A percentile compares a stretch with the other conserved stretches of the same genome.
Conservation (phyloP, 2,329 filamentous ascomycete genomes). For the Botrytis deweyae region DNA sequence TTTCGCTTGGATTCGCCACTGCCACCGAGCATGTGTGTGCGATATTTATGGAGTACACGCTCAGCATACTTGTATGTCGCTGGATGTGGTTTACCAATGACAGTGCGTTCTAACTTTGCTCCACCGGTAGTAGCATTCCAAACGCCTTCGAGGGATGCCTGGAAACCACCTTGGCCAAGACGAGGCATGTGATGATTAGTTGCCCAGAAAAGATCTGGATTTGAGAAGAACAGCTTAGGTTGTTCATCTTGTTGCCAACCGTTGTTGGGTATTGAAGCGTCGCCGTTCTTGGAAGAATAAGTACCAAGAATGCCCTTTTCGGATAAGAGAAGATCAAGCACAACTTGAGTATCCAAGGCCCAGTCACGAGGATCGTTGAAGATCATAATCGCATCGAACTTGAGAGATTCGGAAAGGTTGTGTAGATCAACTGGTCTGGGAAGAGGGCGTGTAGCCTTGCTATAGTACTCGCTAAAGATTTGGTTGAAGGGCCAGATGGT, state of each 20-base stretch:
- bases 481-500: slow-evolving; percentile 81
- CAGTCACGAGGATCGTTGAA: slow-evolving; percentile 97
- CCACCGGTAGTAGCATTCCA: slow-evolving; percentile 72
- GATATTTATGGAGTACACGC: slow-evolving; percentile 63
- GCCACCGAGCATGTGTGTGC: slow-evolving; percentile 38
- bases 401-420: slow-evolving; percentile 53
- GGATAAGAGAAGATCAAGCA: slow-evolving; percentile 81
- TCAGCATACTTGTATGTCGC: slow-evolving; percentile 85
- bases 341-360: slow-evolving; percentile 84
- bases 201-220: slow-evolving; percentile 88
- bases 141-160: slow-evolving; percentile 75
- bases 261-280: slow-evolving; percentile 60
- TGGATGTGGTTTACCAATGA: slow-evolving; percentile 80
- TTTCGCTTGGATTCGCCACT: slow-evolving; percentile 29
- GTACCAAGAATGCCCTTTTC: slow-evolving; percentile 78
- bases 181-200: slow-evolving; percentile 81
- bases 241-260: slow-evolving; percentile 85
- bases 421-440: slow-evolving; percentile 49
- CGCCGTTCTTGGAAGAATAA: slow-evolving; percentile 69
- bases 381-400: slow-evolving; percentile 87
- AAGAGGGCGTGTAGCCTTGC: slow-evolving; percentile 55
- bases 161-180: slow-evolving; percentile 88
- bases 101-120: slow-evolving; percentile 56
- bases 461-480: slow-evolving; percentile 62
- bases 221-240: slow-evolving; percentile 81